A percentile compares a stretch with the other conserved stretches of the same genome.
Conservation (phyloP, 257 asterid genomes). For the Coffea eugenioides region DNA sequence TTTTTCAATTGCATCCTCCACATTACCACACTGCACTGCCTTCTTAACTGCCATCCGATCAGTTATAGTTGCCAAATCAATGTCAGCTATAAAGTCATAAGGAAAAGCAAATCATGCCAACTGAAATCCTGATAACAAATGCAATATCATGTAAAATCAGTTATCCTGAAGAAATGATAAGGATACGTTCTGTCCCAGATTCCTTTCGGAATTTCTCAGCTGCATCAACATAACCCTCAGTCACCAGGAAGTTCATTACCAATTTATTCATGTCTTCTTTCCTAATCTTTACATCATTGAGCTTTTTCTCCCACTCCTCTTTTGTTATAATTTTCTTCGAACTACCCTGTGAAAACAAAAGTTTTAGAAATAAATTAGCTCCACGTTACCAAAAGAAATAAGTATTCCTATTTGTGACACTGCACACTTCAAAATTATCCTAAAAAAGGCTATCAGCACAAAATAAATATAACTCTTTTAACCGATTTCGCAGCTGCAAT, state of each 20-base stretch:
- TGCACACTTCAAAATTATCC: neutral
- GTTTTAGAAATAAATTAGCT: constrained; percentile 3
- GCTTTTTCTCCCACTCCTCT: constrained; percentile 80
- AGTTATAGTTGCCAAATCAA: constrained; percentile 79
- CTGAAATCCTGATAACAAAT: neutral
- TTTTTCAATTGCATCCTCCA: constrained; percentile 89
- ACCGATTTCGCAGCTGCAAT: neutral
- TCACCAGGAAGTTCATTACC: constrained; percentile 83
- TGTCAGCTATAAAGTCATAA: constrained; percentile 69
- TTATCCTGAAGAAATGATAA: neutral
- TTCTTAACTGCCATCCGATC: constrained; percentile 91
- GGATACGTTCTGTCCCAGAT: constrained; percentile 92
- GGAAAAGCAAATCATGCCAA: constrained; percentile 33
- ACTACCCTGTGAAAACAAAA: constrained; percentile 46
- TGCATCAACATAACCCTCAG: constrained; percentile 82
- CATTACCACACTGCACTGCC: constrained; percentile 84
- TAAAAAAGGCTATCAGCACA: neutral
- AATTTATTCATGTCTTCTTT: constrained; percentile 77
- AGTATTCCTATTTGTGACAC: neutral
- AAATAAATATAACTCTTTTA: neutral
- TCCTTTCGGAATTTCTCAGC: constrained; percentile 73
- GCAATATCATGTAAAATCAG: neutral
- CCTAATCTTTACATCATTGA: constrained; percentile 50
- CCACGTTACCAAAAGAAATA: neutral
- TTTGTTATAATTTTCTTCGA: constrained; percentile 64